phyloP scores from a whole-genome alignment of 495 filamentous ascomycete genomes.

The Immersiella caudata region DNA sequence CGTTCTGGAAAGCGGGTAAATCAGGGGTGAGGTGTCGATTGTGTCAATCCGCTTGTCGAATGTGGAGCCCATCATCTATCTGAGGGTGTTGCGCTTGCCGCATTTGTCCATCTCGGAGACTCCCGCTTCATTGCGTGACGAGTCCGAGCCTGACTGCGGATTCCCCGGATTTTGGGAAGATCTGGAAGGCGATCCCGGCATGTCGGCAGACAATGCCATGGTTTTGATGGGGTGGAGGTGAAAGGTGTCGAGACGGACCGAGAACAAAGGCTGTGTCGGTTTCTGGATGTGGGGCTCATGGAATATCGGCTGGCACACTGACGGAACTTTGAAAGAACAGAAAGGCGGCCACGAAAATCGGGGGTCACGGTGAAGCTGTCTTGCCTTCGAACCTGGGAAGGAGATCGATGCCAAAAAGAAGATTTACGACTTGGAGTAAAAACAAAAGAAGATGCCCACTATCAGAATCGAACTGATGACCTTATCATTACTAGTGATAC shows the following conservation, averaged over 20 bases:
- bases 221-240: not conserved
- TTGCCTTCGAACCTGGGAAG: not conserved
- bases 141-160: not conserved
- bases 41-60: not conserved
- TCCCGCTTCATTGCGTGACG: not conserved
- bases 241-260: no score
- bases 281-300: no score
- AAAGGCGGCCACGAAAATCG: no score
- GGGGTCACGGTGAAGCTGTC: no score
- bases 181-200: not conserved
- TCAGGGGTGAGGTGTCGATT: not conserved
- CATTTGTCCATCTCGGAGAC: slow-evolving; percentile 17
- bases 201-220: not conserved
- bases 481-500: slow-evolving; percentile 15
- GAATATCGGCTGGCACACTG: no score
- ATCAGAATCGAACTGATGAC: slow-evolving; percentile 14
- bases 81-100: not conserved
- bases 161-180: not conserved
- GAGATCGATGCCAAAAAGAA: not conserved
- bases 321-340: no score
- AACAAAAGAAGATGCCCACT: not conserved
- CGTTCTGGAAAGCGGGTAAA: not conserved
- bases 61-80: slow-evolving; percentile 7
- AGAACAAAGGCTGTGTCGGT: no score
- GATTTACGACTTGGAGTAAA: not conserved